Conservation (phyloP, 2,329 filamentous ascomycete species). For the Calonectria pauciramosa region DNA sequence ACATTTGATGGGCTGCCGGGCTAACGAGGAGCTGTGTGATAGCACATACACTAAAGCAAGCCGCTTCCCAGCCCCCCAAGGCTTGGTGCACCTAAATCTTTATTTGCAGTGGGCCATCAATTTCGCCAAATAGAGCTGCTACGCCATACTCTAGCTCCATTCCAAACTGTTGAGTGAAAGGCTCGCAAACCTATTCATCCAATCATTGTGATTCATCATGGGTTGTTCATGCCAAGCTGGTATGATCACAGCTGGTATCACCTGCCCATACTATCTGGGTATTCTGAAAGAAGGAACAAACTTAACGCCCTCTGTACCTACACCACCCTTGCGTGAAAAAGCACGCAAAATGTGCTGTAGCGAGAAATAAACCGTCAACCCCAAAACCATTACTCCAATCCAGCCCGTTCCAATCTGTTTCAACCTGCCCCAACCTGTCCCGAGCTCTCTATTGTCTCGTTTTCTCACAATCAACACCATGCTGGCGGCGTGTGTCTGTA, state of each 20-base stretch:
- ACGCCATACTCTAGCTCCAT: not conserved
- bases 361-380: not conserved
- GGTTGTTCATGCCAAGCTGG: not conserved
- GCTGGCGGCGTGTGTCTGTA: constrained; percentile 26
- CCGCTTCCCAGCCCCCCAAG: not conserved
- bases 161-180: not conserved
- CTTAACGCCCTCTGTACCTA: constrained; percentile 1
- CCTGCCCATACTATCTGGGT: constrained; percentile 11
- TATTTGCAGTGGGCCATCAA: not conserved
- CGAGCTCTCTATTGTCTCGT: too few species aligned
- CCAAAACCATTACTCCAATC: not conserved
- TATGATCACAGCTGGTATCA: not conserved
- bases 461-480: not conserved
- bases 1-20: not conserved
- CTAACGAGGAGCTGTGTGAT: not conserved
- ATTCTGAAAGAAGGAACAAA: constrained; percentile 4
- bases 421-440: not conserved
- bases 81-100: not conserved
- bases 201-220: not conserved
- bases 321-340: not conserved
- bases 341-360: not conserved
- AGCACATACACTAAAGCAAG: not conserved
- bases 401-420: not conserved
- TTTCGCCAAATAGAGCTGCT: not conserved
- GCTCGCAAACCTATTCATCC: not conserved